Percentiles rank a stretch among this genome's conserved stretches.
phyloP scores from a whole-genome alignment of 179 eudicot species.

The Spinacia oleracea region DNA sequence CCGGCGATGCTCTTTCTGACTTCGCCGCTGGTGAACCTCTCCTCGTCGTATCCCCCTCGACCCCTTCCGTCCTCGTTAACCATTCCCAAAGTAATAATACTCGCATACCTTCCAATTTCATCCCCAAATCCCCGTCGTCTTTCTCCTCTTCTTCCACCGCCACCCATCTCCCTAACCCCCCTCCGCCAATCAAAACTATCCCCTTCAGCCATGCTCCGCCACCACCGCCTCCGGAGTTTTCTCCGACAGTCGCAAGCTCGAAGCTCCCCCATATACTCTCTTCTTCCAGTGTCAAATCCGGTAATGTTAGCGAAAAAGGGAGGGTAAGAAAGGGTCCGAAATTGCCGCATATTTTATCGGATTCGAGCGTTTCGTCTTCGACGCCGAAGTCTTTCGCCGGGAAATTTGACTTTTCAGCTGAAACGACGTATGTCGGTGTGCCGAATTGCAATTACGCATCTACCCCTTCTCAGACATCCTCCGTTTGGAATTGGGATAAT shows the following conservation, averaged over 20 bases:
- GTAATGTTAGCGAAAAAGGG: background rate
- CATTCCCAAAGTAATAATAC: slow-evolving; percentile 23
- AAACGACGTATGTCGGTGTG: slow-evolving; percentile 35
- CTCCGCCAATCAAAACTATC: slow-evolving; percentile 19
- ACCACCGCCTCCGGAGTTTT: slow-evolving; percentile 32
- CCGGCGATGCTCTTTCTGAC: slow-evolving; percentile 67
- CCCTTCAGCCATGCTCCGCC: slow-evolving; percentile 19
- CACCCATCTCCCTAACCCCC: slow-evolving; percentile 27
- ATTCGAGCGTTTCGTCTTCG: slow-evolving; percentile 49
- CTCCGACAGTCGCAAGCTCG: slow-evolving; percentile 37
- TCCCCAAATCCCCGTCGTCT: slow-evolving; percentile 20
- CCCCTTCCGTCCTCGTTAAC: slow-evolving; percentile 78
- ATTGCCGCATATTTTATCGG: slow-evolving; percentile 81
- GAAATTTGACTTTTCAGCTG: slow-evolving; percentile 28
- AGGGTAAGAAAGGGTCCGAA: slow-evolving; percentile 34
- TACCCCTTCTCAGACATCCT: slow-evolving; percentile 86
- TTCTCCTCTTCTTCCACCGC: slow-evolving; percentile 22
- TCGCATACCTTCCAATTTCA: slow-evolving; percentile 12
- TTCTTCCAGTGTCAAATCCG: slow-evolving; percentile 2
- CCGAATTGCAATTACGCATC: slow-evolving; percentile 46
- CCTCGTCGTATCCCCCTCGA: slow-evolving; percentile 65
- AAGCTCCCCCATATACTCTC: slow-evolving; percentile 39
- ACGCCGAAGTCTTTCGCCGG: slow-evolving; percentile 38
- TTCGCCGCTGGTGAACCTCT: slow-evolving; percentile 86
- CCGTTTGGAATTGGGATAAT: slow-evolving; percentile 96